Evolutionary conservation across 805 yeast species (phyloP).

Genomic region (Torulaspora microellipsoides): DNA sequence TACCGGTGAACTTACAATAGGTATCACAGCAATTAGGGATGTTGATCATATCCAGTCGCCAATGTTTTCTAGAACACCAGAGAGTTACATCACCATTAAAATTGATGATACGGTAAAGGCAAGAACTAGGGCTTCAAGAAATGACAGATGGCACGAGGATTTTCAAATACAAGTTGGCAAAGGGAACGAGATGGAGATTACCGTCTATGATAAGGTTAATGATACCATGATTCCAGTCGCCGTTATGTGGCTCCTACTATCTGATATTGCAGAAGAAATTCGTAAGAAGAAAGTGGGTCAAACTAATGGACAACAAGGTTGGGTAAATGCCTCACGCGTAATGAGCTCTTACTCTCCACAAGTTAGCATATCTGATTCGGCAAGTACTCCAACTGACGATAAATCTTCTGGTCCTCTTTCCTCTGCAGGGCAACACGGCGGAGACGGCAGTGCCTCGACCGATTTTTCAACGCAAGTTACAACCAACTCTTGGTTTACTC

Average conservation of each 20-base stretch:
- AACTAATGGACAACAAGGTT: conserved; percentile 67
- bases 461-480: conserved; percentile 31
- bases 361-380: conserved; percentile 15
- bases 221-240: conserved; percentile 79
- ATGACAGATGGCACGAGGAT: conserved; percentile 77
- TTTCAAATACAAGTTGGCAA: conserved; percentile 78
- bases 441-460: not conserved
- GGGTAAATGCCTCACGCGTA: conserved; percentile 78
- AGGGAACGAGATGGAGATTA: conserved; percentile 87
- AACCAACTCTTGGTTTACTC: conserved; percentile 78
- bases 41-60: conserved; percentile 91
- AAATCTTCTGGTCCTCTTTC: conserved; percentile 4
- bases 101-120: conserved; percentile 85
- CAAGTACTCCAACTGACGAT: conserved; percentile 15
- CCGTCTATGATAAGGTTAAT: conserved; percentile 76
- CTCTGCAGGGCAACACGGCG: not conserved
- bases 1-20: conserved; percentile 71
- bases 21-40: conserved; percentile 75
- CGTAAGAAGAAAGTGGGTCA: conserved; percentile 83
- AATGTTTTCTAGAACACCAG: conserved; percentile 71
- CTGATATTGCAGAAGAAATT: conserved; percentile 91
- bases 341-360: conserved; percentile 21
- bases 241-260: conserved; percentile 80
- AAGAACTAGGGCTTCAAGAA: conserved; percentile 67
- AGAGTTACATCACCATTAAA: conserved; percentile 69